A percentile compares a stretch with the other conserved stretches of the same genome.
Evolutionary conservation across 352 stramenopile species (phyloP).

Genomic region (Pythium aphanidermatum): DNA sequence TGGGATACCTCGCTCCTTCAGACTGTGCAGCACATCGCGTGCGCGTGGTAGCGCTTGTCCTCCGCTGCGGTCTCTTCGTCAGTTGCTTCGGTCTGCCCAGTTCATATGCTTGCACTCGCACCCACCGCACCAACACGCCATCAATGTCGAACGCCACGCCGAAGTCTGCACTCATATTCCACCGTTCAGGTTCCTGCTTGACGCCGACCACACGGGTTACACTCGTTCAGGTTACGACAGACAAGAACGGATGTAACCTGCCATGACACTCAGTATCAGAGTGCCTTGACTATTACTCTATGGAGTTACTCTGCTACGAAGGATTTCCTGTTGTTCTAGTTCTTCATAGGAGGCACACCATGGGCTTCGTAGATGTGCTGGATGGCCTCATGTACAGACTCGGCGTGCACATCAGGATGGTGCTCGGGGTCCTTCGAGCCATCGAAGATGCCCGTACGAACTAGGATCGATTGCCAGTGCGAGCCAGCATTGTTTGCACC

Average conservation of each 20-base stretch:
- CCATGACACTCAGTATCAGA: no score
- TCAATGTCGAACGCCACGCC: slow-evolving; percentile 91
- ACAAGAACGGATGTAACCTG: no score
- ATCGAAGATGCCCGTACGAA: slow-evolving; percentile 84
- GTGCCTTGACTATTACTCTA: no score
- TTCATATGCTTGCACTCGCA: not conserved
- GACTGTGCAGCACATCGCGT: slow-evolving; percentile 53
- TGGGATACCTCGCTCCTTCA: slow-evolving; percentile 55
- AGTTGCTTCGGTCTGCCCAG: not conserved
- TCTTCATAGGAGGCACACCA: slow-evolving; percentile 25
- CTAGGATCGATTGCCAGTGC: slow-evolving; percentile 81
- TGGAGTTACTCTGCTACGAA: not conserved
- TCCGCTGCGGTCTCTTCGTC: slow-evolving; percentile 23
- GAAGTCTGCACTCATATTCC: slow-evolving; percentile 55
- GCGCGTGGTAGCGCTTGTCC: slow-evolving; percentile 66
- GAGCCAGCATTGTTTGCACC: slow-evolving; percentile 80
- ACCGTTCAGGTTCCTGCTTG: no score
- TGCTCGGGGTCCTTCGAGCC: slow-evolving; percentile 56
- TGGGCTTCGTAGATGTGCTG: slow-evolving; percentile 67
- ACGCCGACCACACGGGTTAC: no score
- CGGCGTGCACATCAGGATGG: slow-evolving; percentile 48
- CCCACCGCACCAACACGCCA: slow-evolving; percentile 85
- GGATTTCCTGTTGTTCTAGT: not conserved
- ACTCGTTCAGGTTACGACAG: no score
- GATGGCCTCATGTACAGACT: slow-evolving; percentile 70